Evolutionary conservation across 805 yeast genomes (phyloP).

Genomic region (Komagataella pseudopastoris): DNA sequence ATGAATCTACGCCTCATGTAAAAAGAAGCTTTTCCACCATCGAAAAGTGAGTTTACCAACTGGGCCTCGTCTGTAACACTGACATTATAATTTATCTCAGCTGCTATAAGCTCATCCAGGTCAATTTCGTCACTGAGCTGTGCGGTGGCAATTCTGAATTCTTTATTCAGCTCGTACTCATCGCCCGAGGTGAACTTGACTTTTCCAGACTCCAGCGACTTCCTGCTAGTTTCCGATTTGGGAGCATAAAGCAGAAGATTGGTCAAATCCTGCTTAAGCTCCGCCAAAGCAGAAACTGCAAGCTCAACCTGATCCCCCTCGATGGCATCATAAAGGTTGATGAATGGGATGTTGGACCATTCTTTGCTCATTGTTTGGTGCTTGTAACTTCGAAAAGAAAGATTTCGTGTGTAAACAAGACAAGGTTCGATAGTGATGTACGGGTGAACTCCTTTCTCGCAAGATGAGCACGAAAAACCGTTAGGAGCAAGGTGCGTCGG

Average conservation of each 20-base stretch:
- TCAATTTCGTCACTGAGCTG: conserved; percentile 50
- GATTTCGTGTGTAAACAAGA: neutral
- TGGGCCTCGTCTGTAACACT: conserved; percentile 16
- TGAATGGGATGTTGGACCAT: conserved; percentile 29
- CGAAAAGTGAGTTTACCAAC: conserved; percentile 35
- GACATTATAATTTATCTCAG: conserved; percentile 46
- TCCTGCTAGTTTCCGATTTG: conserved; percentile 33
- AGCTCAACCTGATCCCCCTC: conserved; percentile 12
- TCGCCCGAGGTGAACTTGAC: conserved; percentile 39
- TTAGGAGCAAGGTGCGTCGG: neutral
- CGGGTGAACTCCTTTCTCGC: neutral
- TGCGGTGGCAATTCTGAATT: conserved; percentile 48
- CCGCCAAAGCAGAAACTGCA: conserved; percentile 6
- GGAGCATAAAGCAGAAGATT: conserved; percentile 25
- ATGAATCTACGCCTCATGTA: conserved; percentile 61
- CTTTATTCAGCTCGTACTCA: conserved; percentile 47
- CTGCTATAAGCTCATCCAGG: conserved; percentile 65
- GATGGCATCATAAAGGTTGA: conserved; percentile 33
- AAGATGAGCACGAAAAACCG: neutral
- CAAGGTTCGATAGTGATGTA: neutral
- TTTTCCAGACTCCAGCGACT: conserved; percentile 30
- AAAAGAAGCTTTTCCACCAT: conserved; percentile 55
- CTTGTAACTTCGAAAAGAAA: neutral
- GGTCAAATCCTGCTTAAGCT: conserved; percentile 31
- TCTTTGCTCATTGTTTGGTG: conserved; percentile 1